A percentile compares a stretch with the other conserved stretches of the same genome.
Evolutionary conservation across 2,329 filamentous ascomycete genomes (phyloP).

Genomic region (Leptographium flavum): DNA sequence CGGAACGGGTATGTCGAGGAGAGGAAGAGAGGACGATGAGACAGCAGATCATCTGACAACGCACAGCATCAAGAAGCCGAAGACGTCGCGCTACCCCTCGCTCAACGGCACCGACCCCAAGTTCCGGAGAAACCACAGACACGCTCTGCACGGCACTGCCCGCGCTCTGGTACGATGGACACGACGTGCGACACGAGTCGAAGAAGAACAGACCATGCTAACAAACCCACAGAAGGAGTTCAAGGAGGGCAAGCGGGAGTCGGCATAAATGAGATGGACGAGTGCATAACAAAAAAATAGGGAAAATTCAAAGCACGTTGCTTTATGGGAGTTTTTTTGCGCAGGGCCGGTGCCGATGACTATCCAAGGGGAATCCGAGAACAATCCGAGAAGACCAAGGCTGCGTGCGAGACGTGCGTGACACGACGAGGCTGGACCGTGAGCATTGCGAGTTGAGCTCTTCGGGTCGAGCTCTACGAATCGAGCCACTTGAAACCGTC

Average conservation of each 20-base stretch:
- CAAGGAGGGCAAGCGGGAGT: conserved; percentile 55
- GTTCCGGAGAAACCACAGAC: conserved; percentile 99
- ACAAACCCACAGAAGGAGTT: conserved; percentile 69
- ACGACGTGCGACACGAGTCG: not conserved
- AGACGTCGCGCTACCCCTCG: conserved; percentile 96
- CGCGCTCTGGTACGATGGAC: conserved; percentile 68
- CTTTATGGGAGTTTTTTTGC: conserved; percentile 7
- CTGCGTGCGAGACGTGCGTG: no score
- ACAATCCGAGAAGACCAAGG: no score
- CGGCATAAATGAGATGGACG: conserved; percentile 14
- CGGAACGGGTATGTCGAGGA: conserved; percentile 72
- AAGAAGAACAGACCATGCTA: conserved; percentile 8
- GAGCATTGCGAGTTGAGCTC: no score
- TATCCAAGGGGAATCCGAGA: conserved; percentile 2
- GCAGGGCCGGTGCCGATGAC: conserved; percentile 7
- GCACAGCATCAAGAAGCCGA: conserved; percentile 97
- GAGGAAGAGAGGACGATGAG: not conserved
- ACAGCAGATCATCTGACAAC: not conserved
- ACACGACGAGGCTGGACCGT: no score
- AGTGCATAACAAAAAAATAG: conserved; percentile 4
- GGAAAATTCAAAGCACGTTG: not conserved
- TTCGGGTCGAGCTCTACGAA: no score
- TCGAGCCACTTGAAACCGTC: no score
- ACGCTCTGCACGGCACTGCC: conserved; percentile 98
- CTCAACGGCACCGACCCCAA: conserved; percentile 98